phyloP scores from a whole-genome alignment of 2,329 filamentous ascomycete genomes.

The Bretziella fagacearum region DNA sequence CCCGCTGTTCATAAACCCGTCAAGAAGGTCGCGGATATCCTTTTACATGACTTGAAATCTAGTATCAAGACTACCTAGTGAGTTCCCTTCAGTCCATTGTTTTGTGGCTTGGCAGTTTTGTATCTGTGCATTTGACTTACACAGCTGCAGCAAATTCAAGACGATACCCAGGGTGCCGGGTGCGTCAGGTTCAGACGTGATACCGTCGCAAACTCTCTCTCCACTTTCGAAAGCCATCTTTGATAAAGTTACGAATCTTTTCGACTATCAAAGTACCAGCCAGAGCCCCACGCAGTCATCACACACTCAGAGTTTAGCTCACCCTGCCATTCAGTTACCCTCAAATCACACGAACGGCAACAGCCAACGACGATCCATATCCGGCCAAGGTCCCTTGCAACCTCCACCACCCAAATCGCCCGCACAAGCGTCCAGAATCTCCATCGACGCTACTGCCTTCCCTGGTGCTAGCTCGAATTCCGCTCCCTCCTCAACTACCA shows the following conservation, averaged over 20 bases:
- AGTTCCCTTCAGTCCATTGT: constrained; percentile 18
- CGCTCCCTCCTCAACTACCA: background rate
- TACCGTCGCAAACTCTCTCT: constrained; percentile 28
- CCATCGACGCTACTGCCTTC: background rate
- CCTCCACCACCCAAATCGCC: constrained; percentile 14
- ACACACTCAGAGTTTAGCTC: background rate
- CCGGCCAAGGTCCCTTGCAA: constrained; percentile 14
- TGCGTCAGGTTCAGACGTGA: constrained; percentile 6
- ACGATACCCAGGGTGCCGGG: constrained; percentile 17
- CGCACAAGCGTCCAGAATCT: constrained; percentile 2
- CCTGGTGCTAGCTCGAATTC: background rate
- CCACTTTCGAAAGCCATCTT: constrained; percentile 30
- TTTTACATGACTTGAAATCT: constrained; percentile 56
- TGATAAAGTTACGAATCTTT: constrained; percentile 21
- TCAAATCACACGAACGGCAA: constrained; percentile 6
- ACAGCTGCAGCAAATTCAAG: constrained; percentile 34
- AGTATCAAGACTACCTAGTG: constrained; percentile 56
- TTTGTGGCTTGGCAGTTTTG: background rate
- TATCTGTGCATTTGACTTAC: constrained; percentile 17
- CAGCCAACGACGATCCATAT: constrained; percentile 6
- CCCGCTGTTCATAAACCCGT: constrained; percentile 45
- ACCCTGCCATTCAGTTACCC: background rate
- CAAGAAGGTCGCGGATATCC: constrained; percentile 54
- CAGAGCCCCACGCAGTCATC: constrained; percentile 2
- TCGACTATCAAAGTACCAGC: constrained; percentile 11